Evolutionary conservation across 495 filamentous ascomycete genomes (phyloP), one percentile per base, ranked within the genome.

Genomic region (Podospora comata): DNA sequence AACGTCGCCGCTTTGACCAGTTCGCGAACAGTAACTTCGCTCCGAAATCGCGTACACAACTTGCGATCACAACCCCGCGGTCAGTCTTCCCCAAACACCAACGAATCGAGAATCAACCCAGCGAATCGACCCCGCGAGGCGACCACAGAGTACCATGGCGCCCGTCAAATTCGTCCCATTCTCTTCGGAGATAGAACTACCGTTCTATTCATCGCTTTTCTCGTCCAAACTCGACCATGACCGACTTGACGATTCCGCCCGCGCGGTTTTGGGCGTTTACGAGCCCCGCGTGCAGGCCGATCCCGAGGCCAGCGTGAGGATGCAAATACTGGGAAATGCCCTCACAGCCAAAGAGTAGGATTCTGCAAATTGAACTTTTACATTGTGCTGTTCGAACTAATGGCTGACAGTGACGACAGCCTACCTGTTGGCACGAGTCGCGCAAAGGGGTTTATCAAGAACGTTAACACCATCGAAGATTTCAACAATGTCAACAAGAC

Each of bases 381-480:
- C 39, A 48, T 48, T 48, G 39, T 48, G 15, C 39, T 48, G 39
- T 48, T 11, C 39, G 6, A 11, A 11, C 39, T 48, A 48, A 48
- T 48, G 5, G 39, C 39, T 48, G 39, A 48, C 39, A 48, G 39
- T 48, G 7, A 28, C n/a, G n/a, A 53, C 39, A 98, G 94, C 61
- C 88, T 89, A 32, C 89, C 92, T 16, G 79, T 85, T 32, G 88
- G 87, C 69, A 85, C 87, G 72, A 90, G 88, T 73, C 89, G 94
- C 28, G 95, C 92, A 13, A 94, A 99, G 74, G 95, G 95, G 30
- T 91, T 91, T 73, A 95, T 98, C 70, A 94, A 91, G 77, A 99
- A 99, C 80, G 87, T 94, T 69, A 99, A 99, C 74, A 98, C 95
- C 18, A 88, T 96, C 67, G 95, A 98, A 72, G 93, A 96, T 71